Percentiles rank a stretch among this genome's conserved stretches.
Conservation (phyloP, 2,329 filamentous ascomycete species). For the Dothideomycetes sp. region DNA sequence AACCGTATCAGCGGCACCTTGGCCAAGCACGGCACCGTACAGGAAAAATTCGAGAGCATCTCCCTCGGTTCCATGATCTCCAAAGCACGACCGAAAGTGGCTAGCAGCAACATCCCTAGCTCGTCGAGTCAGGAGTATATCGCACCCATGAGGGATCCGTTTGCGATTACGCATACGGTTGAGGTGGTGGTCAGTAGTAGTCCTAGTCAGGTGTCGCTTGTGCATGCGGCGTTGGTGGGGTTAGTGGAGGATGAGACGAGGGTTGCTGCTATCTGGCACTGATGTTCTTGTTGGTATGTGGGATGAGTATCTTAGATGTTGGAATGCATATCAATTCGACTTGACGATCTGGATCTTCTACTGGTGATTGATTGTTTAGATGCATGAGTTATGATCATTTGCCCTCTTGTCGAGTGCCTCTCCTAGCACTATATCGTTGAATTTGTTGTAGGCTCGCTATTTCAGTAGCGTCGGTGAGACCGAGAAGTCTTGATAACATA, state of each 20-base stretch:
- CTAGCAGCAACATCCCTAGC: conserved; percentile 5
- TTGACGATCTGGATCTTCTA: too few species aligned
- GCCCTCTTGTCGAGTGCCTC: too few species aligned
- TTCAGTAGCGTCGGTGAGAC: too few species aligned
- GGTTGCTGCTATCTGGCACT: too few species aligned
- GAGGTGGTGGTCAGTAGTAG: conserved; percentile 15
- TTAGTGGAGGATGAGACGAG: conserved; percentile 9
- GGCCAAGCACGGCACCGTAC: conserved; percentile 9
- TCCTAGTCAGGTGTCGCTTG: conserved; percentile 12
- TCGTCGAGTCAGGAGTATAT: conserved; percentile 11
- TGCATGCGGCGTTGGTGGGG: conserved; percentile 21
- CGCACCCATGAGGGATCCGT: conserved; percentile 8
- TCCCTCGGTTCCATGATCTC: conserved; percentile 5
- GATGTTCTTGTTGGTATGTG: too few species aligned
- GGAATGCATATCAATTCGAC: too few species aligned
- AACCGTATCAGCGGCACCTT: conserved; percentile 8
- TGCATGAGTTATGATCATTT: too few species aligned
- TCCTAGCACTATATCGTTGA: too few species aligned
- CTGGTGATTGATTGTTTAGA: too few species aligned
- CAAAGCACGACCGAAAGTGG: conserved; percentile 10
- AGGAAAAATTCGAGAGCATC: conserved; percentile 5
- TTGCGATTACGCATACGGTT: conserved; percentile 11
- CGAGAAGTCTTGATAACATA: too few species aligned
- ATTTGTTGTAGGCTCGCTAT: too few species aligned
- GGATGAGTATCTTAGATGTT: too few species aligned